Evolutionary conservation across 352 stramenopile genomes (phyloP).

Genomic region (Phytopythium oedochilum): DNA sequence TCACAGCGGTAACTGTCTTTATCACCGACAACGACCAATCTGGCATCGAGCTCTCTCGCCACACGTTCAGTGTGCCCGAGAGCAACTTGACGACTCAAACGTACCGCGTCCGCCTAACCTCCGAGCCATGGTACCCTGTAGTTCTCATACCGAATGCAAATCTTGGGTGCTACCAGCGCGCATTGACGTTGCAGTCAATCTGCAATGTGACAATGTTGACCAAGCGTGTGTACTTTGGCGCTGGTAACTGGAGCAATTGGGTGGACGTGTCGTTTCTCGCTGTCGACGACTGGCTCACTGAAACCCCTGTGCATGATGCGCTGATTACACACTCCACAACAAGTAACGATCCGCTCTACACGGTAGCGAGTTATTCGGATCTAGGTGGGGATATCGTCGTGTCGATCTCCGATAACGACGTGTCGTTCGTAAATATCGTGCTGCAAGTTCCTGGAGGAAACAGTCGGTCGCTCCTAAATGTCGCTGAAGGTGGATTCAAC

Average conservation of each 20-base stretch:
- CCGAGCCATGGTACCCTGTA: slow-evolving; percentile 62
- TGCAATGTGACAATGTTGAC: slow-evolving; percentile 62
- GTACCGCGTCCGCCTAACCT: slow-evolving; percentile 51
- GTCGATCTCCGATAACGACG: slow-evolving; percentile 59
- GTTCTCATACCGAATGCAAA: slow-evolving; percentile 35
- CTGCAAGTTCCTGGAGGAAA: slow-evolving; percentile 21
- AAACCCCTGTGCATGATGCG: slow-evolving; percentile 39
- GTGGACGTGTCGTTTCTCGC: slow-evolving; percentile 50
- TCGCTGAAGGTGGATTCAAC: slow-evolving; percentile 74
- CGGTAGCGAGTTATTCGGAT: slow-evolving; percentile 21
- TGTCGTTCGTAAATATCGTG: slow-evolving; percentile 60
- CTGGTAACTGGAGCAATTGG: slow-evolving; percentile 59
- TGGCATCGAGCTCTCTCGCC: slow-evolving; percentile 43
- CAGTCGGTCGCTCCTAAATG: slow-evolving; percentile 21
- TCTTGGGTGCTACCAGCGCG: slow-evolving; percentile 48
- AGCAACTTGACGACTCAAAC: slow-evolving; percentile 30
- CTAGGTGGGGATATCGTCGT: slow-evolving; percentile 25
- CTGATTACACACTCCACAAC: slow-evolving; percentile 43
- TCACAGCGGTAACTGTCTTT: slow-evolving; percentile 38
- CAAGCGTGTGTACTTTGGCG: slow-evolving; percentile 41
- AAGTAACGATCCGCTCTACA: slow-evolving; percentile 47
- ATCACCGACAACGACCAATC: slow-evolving; percentile 68
- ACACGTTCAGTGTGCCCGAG: slow-evolving; percentile 28
- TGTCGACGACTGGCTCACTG: slow-evolving; percentile 59
- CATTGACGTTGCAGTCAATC: slow-evolving; percentile 17